Base-by-base conservation (phyloP, 345 rosid species). In the Populus alba region DNA sequence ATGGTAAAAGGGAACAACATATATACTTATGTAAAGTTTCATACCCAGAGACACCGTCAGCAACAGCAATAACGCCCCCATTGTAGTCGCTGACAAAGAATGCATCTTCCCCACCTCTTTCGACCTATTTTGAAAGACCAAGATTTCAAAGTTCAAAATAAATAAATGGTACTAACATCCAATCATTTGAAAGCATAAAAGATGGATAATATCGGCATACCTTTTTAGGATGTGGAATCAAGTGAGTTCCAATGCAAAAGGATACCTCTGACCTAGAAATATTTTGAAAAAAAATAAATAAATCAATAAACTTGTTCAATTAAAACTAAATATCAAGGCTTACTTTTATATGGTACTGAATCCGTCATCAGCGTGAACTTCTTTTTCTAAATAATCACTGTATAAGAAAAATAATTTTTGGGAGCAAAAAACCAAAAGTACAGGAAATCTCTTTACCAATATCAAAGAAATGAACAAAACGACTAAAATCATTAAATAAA, bases 31-130 rank as follows among this genome's bases (percentile, higher is more conserved):
- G 35, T 45, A 38, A 41, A 43, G 29, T 68, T 70, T 38, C 70
- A 41, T 84, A 92, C 97, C 98, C 90, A 23, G 98, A 95, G 79
- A 95, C 98, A 75, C 98, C 98, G 73, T 92, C 98, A 72, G 98
- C 98, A 80, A 92, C 90, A 75, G 98, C 96, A 66, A 93, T 80
- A 73, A 93, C 93, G 71, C 97, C 95, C 16, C 97, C 94, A 77
- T 85, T 85, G 65, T 73, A 85, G 82, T 82, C 77, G 83, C 97
- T 89, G 7, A 90, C 89, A 72, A 94, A 85, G 81, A 89, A 87
- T 68, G 98, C 97, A 87, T 91, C 95, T 83, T 92, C 98, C 2
- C 98, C 98, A 8, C 97, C 97, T 88, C 78, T 90, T 25, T 88
- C 97, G 35, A 87, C 89, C 97, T 94, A 33, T 33, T 75, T 37